These are phyloP conservation scores for Floccularia luteovirens DNA, from an alignment of 768 basidiomycete species.

Conservation along the genomic window DNA sequence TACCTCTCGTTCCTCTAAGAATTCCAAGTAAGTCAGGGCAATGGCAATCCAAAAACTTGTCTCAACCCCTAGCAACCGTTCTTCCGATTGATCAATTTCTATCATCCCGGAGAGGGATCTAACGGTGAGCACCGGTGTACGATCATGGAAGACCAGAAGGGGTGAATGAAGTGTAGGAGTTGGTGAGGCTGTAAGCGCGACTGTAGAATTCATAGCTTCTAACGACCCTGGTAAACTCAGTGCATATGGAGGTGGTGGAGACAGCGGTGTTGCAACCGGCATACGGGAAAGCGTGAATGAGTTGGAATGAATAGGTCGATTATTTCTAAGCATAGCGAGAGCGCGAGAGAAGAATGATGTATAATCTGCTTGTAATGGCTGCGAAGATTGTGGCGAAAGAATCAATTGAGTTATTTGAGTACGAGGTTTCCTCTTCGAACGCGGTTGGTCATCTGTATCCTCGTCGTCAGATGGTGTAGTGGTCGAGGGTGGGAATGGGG, in stretches of 20 bases:
- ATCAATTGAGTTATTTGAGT: slow-evolving; percentile 46
- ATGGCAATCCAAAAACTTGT: slow-evolving; percentile 74
- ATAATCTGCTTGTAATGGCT: slow-evolving; percentile 23
- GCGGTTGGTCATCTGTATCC: slow-evolving; percentile 14
- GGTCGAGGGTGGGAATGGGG: slow-evolving; percentile 12
- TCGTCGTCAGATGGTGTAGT: slow-evolving; percentile 7
- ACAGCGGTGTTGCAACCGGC: slow-evolving; percentile 14
- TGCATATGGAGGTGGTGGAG: slow-evolving; percentile 30
- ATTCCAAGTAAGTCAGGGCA: slow-evolving; percentile 69
- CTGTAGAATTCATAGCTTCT: slow-evolving; percentile 8
- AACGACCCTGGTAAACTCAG: slow-evolving; percentile 10
- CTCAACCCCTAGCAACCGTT: slow-evolving; percentile 57
- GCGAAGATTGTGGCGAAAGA: slow-evolving; percentile 37
- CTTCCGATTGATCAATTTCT: slow-evolving; percentile 53
- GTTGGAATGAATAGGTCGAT: slow-evolving; percentile 48
- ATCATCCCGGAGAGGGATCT: slow-evolving; percentile 52
- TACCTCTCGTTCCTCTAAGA: slow-evolving; percentile 73
- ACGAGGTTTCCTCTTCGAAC: too few relatives aligned
- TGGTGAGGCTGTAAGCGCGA: slow-evolving; percentile 13
- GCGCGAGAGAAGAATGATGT: slow-evolving; percentile 44
- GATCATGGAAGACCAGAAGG: slow-evolving; percentile 63
- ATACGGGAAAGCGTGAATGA: slow-evolving; percentile 52
- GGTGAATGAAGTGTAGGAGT: slow-evolving; percentile 22
- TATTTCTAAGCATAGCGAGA: slow-evolving; percentile 36
- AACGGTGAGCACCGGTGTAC: slow-evolving; percentile 57